Evolutionary conservation across 176 grass and related monocot species (phyloP).

Genomic region (Oryza rufipogon): DNA sequence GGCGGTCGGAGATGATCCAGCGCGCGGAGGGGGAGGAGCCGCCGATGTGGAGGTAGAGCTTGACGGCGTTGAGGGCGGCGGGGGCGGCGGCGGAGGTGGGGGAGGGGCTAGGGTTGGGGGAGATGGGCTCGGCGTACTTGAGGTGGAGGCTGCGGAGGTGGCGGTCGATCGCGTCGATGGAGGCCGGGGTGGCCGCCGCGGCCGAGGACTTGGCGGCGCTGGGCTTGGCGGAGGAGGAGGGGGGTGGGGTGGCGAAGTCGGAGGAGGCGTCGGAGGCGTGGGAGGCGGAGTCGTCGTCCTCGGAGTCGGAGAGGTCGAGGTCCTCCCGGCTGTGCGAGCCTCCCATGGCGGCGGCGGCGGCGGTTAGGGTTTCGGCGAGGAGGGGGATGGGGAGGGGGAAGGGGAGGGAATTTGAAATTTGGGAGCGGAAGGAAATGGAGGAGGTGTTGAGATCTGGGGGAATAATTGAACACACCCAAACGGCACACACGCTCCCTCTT

Average conservation of each 20-base stretch:
- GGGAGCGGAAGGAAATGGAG: slow-evolving; percentile 31
- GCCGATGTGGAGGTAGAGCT: slow-evolving; percentile 92
- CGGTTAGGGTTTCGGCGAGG: slow-evolving; percentile 55
- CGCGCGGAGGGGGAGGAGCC: slow-evolving; percentile 65
- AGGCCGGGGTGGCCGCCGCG: slow-evolving; percentile 46
- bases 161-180: slow-evolving; percentile 69
- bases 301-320: slow-evolving; percentile 73
- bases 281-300: slow-evolving; percentile 49
- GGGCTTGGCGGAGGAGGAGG: slow-evolving; percentile 48
- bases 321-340: slow-evolving; percentile 90
- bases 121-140: slow-evolving; percentile 75
- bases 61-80: slow-evolving; percentile 58
- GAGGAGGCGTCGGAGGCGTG: slow-evolving; percentile 47
- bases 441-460: slow-evolving; percentile 21
- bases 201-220: not conserved
- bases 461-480: not conserved
- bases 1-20: slow-evolving; percentile 79
- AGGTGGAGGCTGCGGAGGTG: slow-evolving; percentile 77
- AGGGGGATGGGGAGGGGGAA: not conserved
- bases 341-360: slow-evolving; percentile 61
- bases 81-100: slow-evolving; percentile 27
- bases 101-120: slow-evolving; percentile 58
- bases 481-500: not conserved
- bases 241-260: slow-evolving; percentile 58
- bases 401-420: slow-evolving; percentile 71